Evolutionary conservation across 257 asterid genomes (phyloP).

Genomic region (Penstemon eatonii): DNA sequence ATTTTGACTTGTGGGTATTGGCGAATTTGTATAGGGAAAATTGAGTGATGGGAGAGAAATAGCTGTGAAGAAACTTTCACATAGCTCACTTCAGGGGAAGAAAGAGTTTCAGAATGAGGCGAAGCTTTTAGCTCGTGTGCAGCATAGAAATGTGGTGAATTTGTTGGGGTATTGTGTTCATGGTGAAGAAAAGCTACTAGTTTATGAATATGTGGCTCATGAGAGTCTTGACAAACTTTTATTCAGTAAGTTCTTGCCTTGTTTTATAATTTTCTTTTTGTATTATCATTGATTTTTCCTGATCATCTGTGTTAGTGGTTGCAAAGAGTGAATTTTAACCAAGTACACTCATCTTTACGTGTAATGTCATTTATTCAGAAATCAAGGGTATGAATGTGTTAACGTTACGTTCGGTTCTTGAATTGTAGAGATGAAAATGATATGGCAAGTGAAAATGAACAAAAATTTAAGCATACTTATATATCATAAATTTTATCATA

Average conservation of each 20-base stretch:
- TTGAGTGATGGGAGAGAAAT: slow-evolving; percentile 76
- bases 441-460: too few relatives aligned
- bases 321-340: background rate
- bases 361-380: too few relatives aligned
- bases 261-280: background rate
- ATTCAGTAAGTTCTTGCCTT: slow-evolving; percentile 63
- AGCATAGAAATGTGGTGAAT: slow-evolving; percentile 89
- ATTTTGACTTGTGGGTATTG: slow-evolving; percentile 22
- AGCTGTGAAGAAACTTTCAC: slow-evolving; percentile 90
- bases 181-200: slow-evolving; percentile 71
- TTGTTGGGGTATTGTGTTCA: slow-evolving; percentile 81
- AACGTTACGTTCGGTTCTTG: too few relatives aligned
- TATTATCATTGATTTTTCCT: background rate
- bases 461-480: too few relatives aligned
- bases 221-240: slow-evolving; percentile 93
- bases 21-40: slow-evolving; percentile 55
- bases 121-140: slow-evolving; percentile 77
- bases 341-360: background rate
- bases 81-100: slow-evolving; percentile 73
- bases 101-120: slow-evolving; percentile 88
- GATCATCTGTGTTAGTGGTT: background rate
- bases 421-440: too few relatives aligned
- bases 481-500: too few relatives aligned
- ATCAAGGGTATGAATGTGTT: too few relatives aligned
- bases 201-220: slow-evolving; percentile 75